phyloP scores from a whole-genome alignment of 192 early-diverging fungal species.

The Coemansia sp. region DNA sequence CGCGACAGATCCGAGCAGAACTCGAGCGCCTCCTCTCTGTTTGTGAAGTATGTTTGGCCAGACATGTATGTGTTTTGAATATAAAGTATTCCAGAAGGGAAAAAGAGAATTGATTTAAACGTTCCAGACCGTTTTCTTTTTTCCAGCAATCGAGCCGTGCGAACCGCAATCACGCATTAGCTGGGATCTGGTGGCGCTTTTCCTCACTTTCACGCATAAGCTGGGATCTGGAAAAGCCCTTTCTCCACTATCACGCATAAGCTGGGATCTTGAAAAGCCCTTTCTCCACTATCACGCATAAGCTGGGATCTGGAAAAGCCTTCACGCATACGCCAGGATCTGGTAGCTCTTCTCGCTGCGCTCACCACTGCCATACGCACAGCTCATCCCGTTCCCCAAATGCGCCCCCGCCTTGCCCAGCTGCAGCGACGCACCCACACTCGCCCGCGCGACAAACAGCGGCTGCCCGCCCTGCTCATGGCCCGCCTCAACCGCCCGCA shows the following conservation, averaged over 20 bases:
- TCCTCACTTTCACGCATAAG: too few species aligned
- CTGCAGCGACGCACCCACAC: conserved; percentile 19
- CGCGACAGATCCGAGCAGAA: conserved; percentile 70
- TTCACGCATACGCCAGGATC: conserved; percentile 21
- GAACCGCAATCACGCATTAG: too few species aligned
- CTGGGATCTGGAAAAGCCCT: too few species aligned
- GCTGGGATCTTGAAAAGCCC: too few species aligned
- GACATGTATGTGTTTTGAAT: conserved; percentile 9
- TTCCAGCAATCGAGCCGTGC: too few species aligned
- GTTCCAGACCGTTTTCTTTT: too few species aligned
- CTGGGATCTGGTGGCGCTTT: too few species aligned
- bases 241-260: too few species aligned
- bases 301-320: too few species aligned
- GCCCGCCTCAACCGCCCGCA: conserved; percentile 21
- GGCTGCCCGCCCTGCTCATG: conserved; percentile 36
- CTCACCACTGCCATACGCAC: conserved; percentile 22
- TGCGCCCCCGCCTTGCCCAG: conserved; percentile 45
- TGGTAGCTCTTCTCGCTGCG: conserved; percentile 15
- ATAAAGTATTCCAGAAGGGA: background rate
- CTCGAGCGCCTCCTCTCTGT: conserved; percentile 26
- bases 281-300: too few species aligned
- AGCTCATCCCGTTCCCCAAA: conserved; percentile 32
- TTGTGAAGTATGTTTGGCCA: conserved; percentile 46
- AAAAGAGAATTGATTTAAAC: background rate
- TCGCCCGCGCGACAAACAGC: conserved; percentile 41